A percentile compares a stretch with the other conserved stretches of the same genome.
Evolutionary conservation across 441 rosid species (phyloP).

Genomic region (Syzygium malaccense): DNA sequence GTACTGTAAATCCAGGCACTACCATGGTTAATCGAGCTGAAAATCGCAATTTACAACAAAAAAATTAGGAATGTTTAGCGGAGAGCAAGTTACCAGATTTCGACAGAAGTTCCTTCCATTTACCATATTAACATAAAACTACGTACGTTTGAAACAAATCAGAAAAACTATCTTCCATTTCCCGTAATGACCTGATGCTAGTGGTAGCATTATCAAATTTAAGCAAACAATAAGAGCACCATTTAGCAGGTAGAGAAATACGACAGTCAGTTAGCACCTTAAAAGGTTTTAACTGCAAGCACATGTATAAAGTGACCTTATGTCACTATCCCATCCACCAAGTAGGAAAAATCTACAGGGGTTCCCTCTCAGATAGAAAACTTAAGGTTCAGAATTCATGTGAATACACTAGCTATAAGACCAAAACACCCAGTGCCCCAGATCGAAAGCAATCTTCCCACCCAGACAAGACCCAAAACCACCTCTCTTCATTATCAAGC

Average conservation of each 20-base stretch:
- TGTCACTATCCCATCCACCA: slow-evolving; percentile 15
- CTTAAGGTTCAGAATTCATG: slow-evolving; percentile 31
- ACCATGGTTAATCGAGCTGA: not conserved
- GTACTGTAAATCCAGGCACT: not conserved
- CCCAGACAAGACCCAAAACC: slow-evolving; percentile 8
- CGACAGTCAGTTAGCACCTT: slow-evolving; percentile 12
- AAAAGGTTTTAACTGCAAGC: slow-evolving; percentile 29
- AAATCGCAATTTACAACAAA: not conserved
- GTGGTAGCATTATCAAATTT: not conserved
- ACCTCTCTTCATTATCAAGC: slow-evolving; percentile 18
- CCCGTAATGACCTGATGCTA: not conserved
- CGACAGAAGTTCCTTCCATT: not conserved
- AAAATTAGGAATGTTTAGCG: not conserved
- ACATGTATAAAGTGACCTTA: slow-evolving; percentile 31
- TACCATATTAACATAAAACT: not conserved
- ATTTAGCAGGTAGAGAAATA: not conserved
- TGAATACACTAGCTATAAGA: slow-evolving; percentile 14
- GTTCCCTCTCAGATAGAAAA: slow-evolving; percentile 26
- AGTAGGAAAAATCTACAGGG: slow-evolving; percentile 2
- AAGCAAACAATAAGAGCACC: not conserved
- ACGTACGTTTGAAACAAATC: not conserved
- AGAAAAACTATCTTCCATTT: not conserved
- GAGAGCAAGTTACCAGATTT: not conserved
- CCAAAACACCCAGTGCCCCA: slow-evolving; percentile 13
- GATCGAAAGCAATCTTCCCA: slow-evolving; percentile 15